Conservation (phyloP, 805 yeast species). For the Zygosaccharomyces bailii region DNA sequence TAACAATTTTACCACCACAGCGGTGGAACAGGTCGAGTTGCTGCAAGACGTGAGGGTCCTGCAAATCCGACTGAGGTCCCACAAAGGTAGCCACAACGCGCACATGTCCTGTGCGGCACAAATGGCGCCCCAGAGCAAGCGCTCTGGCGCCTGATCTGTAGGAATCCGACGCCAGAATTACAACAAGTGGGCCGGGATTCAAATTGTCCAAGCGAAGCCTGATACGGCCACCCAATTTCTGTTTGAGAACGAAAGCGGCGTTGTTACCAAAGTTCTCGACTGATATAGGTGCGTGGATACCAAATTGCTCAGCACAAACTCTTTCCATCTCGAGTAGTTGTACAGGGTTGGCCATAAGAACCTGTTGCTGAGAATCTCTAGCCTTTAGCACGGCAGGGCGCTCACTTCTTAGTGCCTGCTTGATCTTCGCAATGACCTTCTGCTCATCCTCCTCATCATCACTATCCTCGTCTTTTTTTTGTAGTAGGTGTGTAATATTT, state of each 20-base stretch:
- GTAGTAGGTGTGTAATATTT: slow-evolving; percentile 36
- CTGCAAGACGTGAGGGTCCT: slow-evolving; percentile 35
- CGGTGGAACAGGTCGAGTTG: slow-evolving; percentile 56
- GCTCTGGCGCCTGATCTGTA: slow-evolving; percentile 72
- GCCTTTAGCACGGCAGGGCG: slow-evolving; percentile 17
- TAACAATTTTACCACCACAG: slow-evolving; percentile 67
- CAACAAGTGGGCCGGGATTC: slow-evolving; percentile 74
- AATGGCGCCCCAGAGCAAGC: slow-evolving; percentile 72
- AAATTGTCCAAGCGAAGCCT: slow-evolving; percentile 65
- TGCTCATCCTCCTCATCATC: slow-evolving; percentile 19
- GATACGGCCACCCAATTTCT: slow-evolving; percentile 64
- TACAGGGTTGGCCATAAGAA: slow-evolving; percentile 70
- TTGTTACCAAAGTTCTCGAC: slow-evolving; percentile 70
- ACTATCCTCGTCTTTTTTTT: slow-evolving; percentile 24
- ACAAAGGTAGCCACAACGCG: slow-evolving; percentile 54
- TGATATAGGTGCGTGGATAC: slow-evolving; percentile 43
- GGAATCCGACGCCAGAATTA: slow-evolving; percentile 64
- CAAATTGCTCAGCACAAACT: slow-evolving; percentile 50
- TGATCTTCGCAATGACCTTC: slow-evolving; percentile 23
- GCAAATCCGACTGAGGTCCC: slow-evolving; percentile 28
- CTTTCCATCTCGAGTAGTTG: slow-evolving; percentile 77
- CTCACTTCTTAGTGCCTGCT: slow-evolving; percentile 13
- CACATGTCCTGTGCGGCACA: slow-evolving; percentile 57
- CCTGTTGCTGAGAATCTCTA: slow-evolving; percentile 24
- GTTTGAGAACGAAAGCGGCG: slow-evolving; percentile 54